phyloP scores from a whole-genome alignment of 1,139 yeast species.

The Sugiyamaella pinicola region DNA sequence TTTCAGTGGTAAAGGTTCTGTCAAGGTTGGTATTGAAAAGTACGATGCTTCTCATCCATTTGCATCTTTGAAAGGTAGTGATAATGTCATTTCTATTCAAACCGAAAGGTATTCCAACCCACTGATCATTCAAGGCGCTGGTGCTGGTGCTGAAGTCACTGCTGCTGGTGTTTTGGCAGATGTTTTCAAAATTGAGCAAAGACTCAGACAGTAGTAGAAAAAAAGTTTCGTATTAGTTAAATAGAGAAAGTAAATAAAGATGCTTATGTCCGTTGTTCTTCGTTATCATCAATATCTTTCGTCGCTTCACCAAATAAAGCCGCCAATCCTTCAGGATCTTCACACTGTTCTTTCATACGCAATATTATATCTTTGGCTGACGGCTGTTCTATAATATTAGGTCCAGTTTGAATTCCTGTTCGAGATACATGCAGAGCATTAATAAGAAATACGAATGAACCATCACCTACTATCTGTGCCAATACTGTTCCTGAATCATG shows the following conservation, averaged over 20 bases:
- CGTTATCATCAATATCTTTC: neutral
- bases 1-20: conserved; percentile 56
- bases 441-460: conserved; percentile 64
- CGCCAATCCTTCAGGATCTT: conserved; percentile 9
- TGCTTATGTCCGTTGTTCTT: neutral
- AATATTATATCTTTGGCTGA: conserved; percentile 11
- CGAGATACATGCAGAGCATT: conserved; percentile 43
- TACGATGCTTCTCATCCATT: conserved; percentile 85
- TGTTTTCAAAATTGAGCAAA: conserved; percentile 85
- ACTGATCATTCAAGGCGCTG: conserved; percentile 95
- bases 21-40: conserved; percentile 85
- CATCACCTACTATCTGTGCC: conserved; percentile 82
- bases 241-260: neutral
- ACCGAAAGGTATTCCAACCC: conserved; percentile 93
- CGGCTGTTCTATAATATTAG: conserved; percentile 1
- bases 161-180: conserved; percentile 98
- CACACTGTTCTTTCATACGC: conserved; percentile 13
- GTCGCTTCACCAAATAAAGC: conserved; percentile 11
- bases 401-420: conserved; percentile 26
- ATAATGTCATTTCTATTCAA: conserved; percentile 89
- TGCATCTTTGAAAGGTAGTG: conserved; percentile 93
- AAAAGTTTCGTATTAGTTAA: neutral
- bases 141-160: conserved; percentile 97
- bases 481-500: conserved; percentile 88
- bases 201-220: conserved; percentile 51